Conservation (phyloP, 2,329 filamentous ascomycete genomes). For the Apiospora aurea region DNA sequence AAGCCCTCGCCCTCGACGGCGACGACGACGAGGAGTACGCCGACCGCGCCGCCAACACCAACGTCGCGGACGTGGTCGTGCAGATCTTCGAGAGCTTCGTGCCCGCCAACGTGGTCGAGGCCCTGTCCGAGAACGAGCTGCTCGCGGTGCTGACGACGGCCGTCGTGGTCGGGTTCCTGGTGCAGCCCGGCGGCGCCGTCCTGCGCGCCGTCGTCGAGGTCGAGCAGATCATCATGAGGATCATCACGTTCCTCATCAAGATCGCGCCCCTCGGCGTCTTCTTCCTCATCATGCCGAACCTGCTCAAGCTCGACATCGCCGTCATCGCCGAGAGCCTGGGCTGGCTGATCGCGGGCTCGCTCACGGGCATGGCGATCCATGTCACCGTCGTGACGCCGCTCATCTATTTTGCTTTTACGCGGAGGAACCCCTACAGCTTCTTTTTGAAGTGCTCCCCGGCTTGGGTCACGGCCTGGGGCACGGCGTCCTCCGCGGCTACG, state of each 20-base stretch:
- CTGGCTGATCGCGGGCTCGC: slow-evolving; percentile 54
- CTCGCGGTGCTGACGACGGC: slow-evolving; percentile 55
- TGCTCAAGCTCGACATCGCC: slow-evolving; percentile 55
- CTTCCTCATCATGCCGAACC: slow-evolving; percentile 59
- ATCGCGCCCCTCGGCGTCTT: slow-evolving; percentile 44
- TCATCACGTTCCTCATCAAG: slow-evolving; percentile 42
- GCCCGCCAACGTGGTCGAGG: slow-evolving; percentile 54
- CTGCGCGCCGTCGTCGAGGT: slow-evolving; percentile 55
- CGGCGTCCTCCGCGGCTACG: slow-evolving; percentile 60
- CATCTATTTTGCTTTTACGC: slow-evolving; percentile 49
- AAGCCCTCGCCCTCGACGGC: slow-evolving; percentile 38
- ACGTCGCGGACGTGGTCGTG: slow-evolving; percentile 51
- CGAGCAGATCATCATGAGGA: slow-evolving; percentile 53
- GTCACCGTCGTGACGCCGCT: slow-evolving; percentile 54
- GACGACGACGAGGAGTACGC: slow-evolving; percentile 38
- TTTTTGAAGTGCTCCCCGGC: slow-evolving; percentile 57
- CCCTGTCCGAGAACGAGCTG: slow-evolving; percentile 54
- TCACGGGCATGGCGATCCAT: slow-evolving; percentile 55
- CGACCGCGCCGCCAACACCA: not conserved
- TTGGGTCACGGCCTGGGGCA: slow-evolving; percentile 63
- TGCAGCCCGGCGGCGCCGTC: slow-evolving; percentile 32
- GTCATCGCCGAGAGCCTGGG: slow-evolving; percentile 58
- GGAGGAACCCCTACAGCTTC: slow-evolving; percentile 54
- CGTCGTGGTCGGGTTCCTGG: slow-evolving; percentile 51
- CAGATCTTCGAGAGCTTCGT: slow-evolving; percentile 58